phyloP scores from a whole-genome alignment of 192 early-diverging fungal species.

The Diversispora eburnea region DNA sequence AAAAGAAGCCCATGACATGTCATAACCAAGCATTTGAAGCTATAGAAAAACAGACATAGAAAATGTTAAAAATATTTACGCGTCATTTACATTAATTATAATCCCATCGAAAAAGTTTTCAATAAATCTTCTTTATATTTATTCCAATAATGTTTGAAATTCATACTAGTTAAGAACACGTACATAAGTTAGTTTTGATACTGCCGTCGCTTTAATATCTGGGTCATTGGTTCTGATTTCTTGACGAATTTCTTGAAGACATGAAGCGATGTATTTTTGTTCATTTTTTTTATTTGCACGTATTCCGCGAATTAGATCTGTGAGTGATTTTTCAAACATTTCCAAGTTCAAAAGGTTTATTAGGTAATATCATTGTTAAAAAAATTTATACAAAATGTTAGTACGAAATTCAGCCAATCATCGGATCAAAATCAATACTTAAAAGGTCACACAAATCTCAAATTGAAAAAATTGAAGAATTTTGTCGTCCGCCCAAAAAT shows the following conservation, averaged over 20 bases:
- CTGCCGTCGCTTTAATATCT: conserved; percentile 80
- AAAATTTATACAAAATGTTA: too few species aligned
- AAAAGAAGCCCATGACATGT: conserved; percentile 96
- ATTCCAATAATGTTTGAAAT: neutral
- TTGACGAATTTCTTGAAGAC: conserved; percentile 84
- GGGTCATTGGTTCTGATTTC: conserved; percentile 84
- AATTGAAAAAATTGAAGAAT: too few species aligned
- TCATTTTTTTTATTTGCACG: conserved; percentile 87
- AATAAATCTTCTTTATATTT: neutral
- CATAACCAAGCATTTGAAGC: conserved; percentile 97
- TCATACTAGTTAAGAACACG: conserved; percentile 7
- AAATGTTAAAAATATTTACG: conserved; percentile 7
- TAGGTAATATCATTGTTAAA: neutral
- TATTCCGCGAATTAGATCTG: conserved; percentile 93
- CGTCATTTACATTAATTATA: too few species aligned
- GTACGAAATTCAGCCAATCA: too few species aligned
- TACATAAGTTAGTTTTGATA: conserved; percentile 85
- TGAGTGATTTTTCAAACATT: conserved; percentile 79
- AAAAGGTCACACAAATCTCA: too few species aligned
- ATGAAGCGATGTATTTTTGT: conserved; percentile 77
- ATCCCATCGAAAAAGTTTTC: neutral
- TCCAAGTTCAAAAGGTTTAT: neutral
- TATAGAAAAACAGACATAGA: conserved; percentile 35
- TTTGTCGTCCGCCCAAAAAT: too few species aligned
- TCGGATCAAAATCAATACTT: too few species aligned